Base-by-base conservation (phyloP, 108 stramenopile genomes). In the Nitzschia sp. region DNA sequence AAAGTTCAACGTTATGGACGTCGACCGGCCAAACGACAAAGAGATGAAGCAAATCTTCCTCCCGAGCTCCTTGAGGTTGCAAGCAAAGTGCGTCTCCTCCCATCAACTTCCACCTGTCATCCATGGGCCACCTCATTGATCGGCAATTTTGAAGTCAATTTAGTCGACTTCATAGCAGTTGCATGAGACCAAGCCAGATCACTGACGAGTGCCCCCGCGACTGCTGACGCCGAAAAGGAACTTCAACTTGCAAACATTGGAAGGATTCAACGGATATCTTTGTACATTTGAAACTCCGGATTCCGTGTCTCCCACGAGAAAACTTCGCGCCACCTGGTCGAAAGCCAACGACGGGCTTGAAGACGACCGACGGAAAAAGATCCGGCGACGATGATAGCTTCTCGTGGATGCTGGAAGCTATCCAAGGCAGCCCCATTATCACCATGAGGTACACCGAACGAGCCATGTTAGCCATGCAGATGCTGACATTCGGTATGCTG, bases 1-100 rank as follows among this genome's bases (percentile, higher is more conserved):
- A 51, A 51, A 51, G 49, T 51, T 32, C 57, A 58, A 58, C 28
- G 28, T 58, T 29, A 58, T 32, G 28, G 9, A 70, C 64, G 5
- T 80, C 80, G 24, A 27, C 38, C 34, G 61, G 8, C 25, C 31
- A 59, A 5, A 70, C 8, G 26, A 18, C 24, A 8, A 38, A n/a
- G 3, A 45, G 64, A 75, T 45, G 61, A 63, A 63, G 42, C 29
- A 45, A 31, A 63, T 46, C 42, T n/a, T 48, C 49, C 6, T 42
- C 38, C 38, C 38, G 13, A 42, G 38, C 38, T 6, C 18, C n/a
- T 8, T 51, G 49, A 79, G 28, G 78, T 75, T 4, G 28, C 29
- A 13, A 60, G 54, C 66, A 77, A 26, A 75, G 75, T 57, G 57
- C 57, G 57, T 58, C 30, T 15, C n/a, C 11, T 15, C 15, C 26